phyloP scores from a whole-genome alignment of 306 rosid species.

The Ormosia semicastrata region DNA sequence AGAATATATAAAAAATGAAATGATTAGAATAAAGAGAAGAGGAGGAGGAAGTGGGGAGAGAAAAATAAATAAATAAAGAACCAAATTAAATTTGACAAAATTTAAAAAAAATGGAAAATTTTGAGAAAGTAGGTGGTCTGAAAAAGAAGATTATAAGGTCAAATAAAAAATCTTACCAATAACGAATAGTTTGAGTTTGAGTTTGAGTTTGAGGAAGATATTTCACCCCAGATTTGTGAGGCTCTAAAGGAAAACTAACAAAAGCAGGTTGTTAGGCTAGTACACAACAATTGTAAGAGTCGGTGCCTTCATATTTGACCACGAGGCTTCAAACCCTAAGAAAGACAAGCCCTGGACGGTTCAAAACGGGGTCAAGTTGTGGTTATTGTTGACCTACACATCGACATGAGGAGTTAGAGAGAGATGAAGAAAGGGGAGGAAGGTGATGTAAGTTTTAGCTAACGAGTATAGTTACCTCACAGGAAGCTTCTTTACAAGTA shows the following conservation, averaged over 20 bases:
- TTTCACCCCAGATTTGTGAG: conserved; percentile 38
- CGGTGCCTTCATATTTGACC: conserved; percentile 72
- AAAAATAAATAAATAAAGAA: neutral
- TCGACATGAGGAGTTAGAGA: neutral
- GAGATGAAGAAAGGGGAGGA: neutral
- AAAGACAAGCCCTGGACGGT: conserved; percentile 27
- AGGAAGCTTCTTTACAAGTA: conserved; percentile 43
- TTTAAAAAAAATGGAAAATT: neutral
- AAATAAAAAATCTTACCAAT: conserved; percentile 20
- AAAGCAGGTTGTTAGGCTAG: conserved; percentile 21
- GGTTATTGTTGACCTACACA: conserved; percentile 51
- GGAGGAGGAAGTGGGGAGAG: neutral
- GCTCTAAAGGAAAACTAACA: conserved; percentile 27
- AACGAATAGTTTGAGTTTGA: neutral
- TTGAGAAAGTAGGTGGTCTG: neutral
- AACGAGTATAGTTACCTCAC: conserved; percentile 35
- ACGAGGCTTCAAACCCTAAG: conserved; percentile 56
- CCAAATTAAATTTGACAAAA: neutral
- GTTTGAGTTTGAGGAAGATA: conserved; percentile 16
- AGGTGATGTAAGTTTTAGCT: conserved; percentile 38
- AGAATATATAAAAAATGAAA: neutral
- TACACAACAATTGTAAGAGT: conserved; percentile 29
- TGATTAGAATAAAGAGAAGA: neutral
- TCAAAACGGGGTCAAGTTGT: conserved; percentile 24
- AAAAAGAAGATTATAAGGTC: neutral